phyloP scores from a whole-genome alignment of 495 filamentous ascomycete genomes.

The Penicillium steckii region DNA sequence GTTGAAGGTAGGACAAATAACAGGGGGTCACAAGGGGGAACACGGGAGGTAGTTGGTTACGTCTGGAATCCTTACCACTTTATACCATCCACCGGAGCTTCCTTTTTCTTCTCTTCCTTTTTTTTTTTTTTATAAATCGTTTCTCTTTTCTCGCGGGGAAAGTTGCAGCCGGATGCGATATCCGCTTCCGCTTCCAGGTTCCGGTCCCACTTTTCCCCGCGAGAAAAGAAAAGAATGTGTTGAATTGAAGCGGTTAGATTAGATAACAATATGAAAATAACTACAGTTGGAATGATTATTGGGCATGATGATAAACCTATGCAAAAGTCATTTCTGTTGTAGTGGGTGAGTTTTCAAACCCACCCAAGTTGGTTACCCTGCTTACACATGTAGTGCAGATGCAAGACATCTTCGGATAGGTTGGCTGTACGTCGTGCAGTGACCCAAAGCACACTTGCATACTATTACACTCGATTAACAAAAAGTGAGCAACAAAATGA shows the following conservation, averaged over 20 bases:
- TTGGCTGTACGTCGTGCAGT: background rate
- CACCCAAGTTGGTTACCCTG: background rate
- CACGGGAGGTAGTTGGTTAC: background rate
- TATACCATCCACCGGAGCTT: background rate
- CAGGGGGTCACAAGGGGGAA: background rate
- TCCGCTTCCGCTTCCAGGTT: constrained; percentile 28
- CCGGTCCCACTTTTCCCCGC: constrained; percentile 16
- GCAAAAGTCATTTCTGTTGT: background rate
- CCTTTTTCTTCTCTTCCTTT: no score
- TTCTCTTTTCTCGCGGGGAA: constrained; percentile 2
- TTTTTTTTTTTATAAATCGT: background rate
- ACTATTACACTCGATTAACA: no score
- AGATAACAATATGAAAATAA: no score
- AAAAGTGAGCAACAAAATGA: no score
- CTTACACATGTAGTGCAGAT: background rate
- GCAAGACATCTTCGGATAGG: background rate
- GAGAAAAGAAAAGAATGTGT: background rate
- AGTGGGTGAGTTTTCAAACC: background rate
- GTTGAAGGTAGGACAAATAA: background rate
- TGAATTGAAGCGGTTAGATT: no score
- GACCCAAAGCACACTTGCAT: no score
- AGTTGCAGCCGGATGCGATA: constrained; percentile 15
- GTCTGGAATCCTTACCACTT: background rate
- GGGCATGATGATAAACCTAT: no score
- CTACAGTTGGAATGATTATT: no score